A percentile compares a stretch with the other conserved stretches of the same genome.
Evolutionary conservation across 1,284 basidiomycete genomes (phyloP).

Genomic region (Ustanciosporium gigantosporum): DNA sequence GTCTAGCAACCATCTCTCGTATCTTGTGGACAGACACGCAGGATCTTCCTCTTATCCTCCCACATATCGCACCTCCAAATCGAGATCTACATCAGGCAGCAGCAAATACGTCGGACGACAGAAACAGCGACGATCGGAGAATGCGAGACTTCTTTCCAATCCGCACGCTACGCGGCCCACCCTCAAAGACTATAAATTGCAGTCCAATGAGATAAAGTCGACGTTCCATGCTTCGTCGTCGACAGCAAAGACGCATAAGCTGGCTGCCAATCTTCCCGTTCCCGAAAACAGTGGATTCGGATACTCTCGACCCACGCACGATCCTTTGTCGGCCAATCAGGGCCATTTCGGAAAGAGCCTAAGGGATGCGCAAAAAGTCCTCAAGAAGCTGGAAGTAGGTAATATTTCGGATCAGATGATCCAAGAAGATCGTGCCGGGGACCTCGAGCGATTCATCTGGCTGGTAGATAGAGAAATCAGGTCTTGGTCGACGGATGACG

Average conservation of each 20-base stretch:
- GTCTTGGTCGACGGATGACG: conserved; percentile 24
- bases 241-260: conserved; percentile 1
- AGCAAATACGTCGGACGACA: conserved; percentile 16
- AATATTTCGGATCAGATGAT: conserved; percentile 11
- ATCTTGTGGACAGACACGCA: conserved; percentile 2
- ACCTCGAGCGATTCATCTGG: conserved; percentile 40
- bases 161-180: conserved; percentile 42
- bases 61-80: background rate
- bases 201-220: conserved; percentile 37
- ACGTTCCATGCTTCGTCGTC: conserved; percentile 14
- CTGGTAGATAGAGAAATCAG: conserved; percentile 34
- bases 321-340: conserved; percentile 17
- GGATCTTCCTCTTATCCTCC: conserved; percentile 16
- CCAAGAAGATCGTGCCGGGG: conserved; percentile 6
- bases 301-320: conserved; percentile 13
- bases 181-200: conserved; percentile 36
- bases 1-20: conserved; percentile 5
- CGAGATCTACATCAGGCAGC: background rate
- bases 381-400: conserved; percentile 27
- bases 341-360: conserved; percentile 47
- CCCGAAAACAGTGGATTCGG: conserved; percentile 2
- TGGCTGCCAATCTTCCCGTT: conserved; percentile 2
- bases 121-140: conserved; percentile 37
- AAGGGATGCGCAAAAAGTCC: conserved; percentile 41
- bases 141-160: conserved; percentile 41